Evolutionary conservation across 2,329 filamentous ascomycete genomes (phyloP).

Genomic region (Pseudocercospora cruenta): DNA sequence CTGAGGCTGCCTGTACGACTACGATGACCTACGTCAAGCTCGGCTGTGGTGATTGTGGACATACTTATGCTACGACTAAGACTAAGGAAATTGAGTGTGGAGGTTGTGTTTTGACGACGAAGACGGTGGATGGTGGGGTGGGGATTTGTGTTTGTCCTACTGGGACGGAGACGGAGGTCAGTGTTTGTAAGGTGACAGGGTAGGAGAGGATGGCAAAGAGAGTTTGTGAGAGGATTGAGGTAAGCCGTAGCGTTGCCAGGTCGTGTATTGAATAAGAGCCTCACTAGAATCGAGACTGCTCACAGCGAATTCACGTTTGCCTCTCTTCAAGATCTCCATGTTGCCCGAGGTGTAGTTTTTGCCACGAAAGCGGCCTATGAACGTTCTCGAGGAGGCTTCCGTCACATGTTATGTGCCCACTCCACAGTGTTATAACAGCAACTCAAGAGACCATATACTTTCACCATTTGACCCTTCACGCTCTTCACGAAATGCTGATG

Average conservation of each 20-base stretch:
- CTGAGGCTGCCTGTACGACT: not conserved
- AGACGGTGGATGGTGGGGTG: conserved; percentile 11
- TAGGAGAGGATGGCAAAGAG: not conserved
- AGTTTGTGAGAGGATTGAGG: not conserved
- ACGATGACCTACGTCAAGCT: conserved; percentile 3
- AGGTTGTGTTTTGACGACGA: conserved; percentile 15
- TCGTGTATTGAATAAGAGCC: too few relatives aligned
- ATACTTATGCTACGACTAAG: conserved; percentile 17
- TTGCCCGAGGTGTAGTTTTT: too few relatives aligned
- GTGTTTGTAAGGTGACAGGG: not conserved
- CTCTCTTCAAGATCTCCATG: too few relatives aligned
- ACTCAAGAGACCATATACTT: too few relatives aligned
- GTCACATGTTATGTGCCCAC: too few relatives aligned
- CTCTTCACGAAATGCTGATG: too few relatives aligned
- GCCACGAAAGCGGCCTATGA: too few relatives aligned
- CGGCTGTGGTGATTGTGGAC: conserved; percentile 20
- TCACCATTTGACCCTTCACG: too few relatives aligned
- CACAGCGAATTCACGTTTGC: too few relatives aligned
- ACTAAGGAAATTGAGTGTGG: conserved; percentile 16
- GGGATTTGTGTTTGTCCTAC: conserved; percentile 23
- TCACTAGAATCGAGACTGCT: too few relatives aligned
- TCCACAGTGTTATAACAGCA: too few relatives aligned
- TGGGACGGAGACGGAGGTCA: conserved; percentile 6
- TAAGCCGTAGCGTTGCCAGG: not conserved
- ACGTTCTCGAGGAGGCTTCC: too few relatives aligned